Evolutionary conservation across 306 rosid species (phyloP).

Genomic region (Sophora flavescens): DNA sequence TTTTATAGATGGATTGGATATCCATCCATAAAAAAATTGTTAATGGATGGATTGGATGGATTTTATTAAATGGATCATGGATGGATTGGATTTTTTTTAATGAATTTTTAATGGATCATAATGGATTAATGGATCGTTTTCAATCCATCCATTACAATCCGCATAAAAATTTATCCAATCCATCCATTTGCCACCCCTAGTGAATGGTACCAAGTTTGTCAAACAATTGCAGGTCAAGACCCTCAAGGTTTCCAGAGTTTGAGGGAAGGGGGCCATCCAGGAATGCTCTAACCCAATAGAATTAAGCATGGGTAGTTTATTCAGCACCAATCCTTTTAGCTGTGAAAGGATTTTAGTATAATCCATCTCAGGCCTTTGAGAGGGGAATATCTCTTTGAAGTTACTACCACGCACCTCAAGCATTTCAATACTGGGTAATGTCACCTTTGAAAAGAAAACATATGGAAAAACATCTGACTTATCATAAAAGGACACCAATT

Average conservation of each 20-base stretch:
- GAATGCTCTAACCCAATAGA: slow-evolving; percentile 1
- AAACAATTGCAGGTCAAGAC: not conserved
- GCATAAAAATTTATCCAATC: too few species aligned
- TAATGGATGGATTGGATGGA: too few species aligned
- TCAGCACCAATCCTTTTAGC: not conserved
- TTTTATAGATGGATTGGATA: too few species aligned
- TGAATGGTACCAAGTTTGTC: slow-evolving; percentile 1
- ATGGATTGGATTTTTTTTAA: too few species aligned
- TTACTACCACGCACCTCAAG: not conserved
- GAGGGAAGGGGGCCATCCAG: not conserved
- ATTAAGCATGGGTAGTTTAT: not conserved
- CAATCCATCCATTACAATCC: too few species aligned
- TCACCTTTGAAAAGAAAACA: not conserved
- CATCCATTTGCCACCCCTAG: too few species aligned
- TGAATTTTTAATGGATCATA: too few species aligned
- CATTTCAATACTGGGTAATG: not conserved
- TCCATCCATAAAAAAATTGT: too few species aligned
- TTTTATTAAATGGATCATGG: too few species aligned
- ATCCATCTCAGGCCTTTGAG: not conserved
- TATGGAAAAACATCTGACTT: not conserved
- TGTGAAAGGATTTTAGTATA: not conserved
- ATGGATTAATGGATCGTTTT: too few species aligned
- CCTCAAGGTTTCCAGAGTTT: not conserved
- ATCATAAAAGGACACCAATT: not conserved
- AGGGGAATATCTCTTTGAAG: not conserved